Evolutionary conservation across 2,329 filamentous ascomycete species (phyloP), one percentile per base, ranked within the genome.

Genomic region (Colletotrichum cordylinicola): DNA sequence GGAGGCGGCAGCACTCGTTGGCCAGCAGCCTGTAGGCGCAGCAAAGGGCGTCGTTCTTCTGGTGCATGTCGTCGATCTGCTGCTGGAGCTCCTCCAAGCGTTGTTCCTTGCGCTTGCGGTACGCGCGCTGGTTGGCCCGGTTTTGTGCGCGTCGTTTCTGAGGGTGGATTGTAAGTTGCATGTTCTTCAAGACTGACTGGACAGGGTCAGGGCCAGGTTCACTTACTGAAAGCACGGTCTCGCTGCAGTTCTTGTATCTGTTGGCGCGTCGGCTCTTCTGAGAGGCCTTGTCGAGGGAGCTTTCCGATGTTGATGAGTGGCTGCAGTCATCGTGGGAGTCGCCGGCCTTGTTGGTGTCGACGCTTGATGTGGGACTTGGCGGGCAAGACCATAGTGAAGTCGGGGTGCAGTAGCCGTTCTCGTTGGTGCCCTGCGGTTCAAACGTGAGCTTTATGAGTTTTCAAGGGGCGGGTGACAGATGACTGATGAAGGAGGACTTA

Each of bases 221-320:
- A 64, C 76, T 74, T 37, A 77, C 76, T 21, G 70, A 70, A 61
- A 77, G 70, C 35, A 74, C 74, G 9, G 69, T 35, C 58, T 77
- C 76, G 70, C 61, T 77, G 76, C 76, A 77, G 52, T 77, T 73
- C 62, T 77, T 77, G 52, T 76, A 76, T n/a, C 74, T 72, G 62
- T 70, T 74, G 24, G 66, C 55, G 29, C 76, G 70, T n/a, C 72
- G 61, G 43, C 66, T 60, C 67, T 71, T 77, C 58, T 73, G 61
- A 48, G 65, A n/a, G 6, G n/a, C 12, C 35, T 64, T 33, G n/a
- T 35, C 48, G 33, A 35, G 31, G 16, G 58, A 33, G n/a, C 39
- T 67, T 33, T 76, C 71, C 16, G 67, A 48, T 24, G 66, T 55
- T 24, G 74, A 58, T 27, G 74, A 72, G 33, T 73, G 39, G 24